Evolutionary conservation across 371 early-diverging fungal species (phyloP).

Genomic region (Blastocladiella emersonii): DNA sequence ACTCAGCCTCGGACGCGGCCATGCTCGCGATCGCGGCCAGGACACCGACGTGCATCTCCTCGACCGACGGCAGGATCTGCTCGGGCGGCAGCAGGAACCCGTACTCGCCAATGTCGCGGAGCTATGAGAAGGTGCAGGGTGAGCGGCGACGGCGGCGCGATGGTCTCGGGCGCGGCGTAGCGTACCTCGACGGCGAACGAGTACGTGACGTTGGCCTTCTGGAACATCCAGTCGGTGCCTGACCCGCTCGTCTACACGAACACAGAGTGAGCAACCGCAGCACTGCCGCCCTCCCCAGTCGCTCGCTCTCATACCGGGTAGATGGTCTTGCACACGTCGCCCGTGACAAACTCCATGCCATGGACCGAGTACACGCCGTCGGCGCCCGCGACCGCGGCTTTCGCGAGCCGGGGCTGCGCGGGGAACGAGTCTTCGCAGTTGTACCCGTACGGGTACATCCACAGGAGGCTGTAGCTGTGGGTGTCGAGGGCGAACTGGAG

Average conservation of each 20-base stretch:
- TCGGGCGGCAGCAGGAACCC: slow-evolving; percentile 37
- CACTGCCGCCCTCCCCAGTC: slow-evolving; percentile 26
- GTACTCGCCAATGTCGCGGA: slow-evolving; percentile 12
- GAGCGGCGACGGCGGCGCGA: slow-evolving; percentile 27
- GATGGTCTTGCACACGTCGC: slow-evolving; percentile 37
- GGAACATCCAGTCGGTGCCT: slow-evolving; percentile 25
- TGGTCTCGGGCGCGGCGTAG: slow-evolving; percentile 20
- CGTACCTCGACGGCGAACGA: slow-evolving; percentile 41
- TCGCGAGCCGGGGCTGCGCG: slow-evolving; percentile 1
- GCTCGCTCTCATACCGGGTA: slow-evolving; percentile 13
- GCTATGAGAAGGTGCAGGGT: slow-evolving; percentile 33
- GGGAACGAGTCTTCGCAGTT: slow-evolving; percentile 2
- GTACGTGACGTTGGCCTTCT: slow-evolving; percentile 27
- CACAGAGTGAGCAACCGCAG: not conserved
- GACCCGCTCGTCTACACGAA: not conserved
- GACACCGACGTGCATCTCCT: slow-evolving; percentile 14
- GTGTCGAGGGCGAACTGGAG: slow-evolving; percentile 31
- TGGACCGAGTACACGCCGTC: slow-evolving; percentile 23
- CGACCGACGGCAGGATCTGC: slow-evolving; percentile 27
- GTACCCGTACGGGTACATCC: slow-evolving; percentile 19
- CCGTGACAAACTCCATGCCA: slow-evolving; percentile 32
- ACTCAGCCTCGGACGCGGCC: too few relatives aligned
- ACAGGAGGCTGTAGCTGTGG: slow-evolving; percentile 37
- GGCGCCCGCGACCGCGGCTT: slow-evolving; percentile 5
- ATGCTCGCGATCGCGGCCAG: not conserved